A percentile compares a stretch with the other conserved stretches of the same genome.
Evolutionary conservation across 129 eudicot genomes (phyloP).

Genomic region (Saussurea involucrata): DNA sequence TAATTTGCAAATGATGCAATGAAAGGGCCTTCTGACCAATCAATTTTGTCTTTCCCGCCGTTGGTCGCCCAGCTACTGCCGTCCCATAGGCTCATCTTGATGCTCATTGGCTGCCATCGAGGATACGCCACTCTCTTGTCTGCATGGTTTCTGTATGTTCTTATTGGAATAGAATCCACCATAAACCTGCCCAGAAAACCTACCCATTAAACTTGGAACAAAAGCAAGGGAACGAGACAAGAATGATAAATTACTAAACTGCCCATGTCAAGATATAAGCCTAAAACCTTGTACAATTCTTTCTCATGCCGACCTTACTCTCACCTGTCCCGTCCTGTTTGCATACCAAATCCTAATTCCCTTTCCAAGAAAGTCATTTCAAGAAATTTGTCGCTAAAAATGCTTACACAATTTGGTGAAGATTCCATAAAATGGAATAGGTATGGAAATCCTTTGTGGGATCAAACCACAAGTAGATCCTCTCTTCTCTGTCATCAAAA

Average conservation of each 20-base stretch:
- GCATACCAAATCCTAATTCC: neutral
- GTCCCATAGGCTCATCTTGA: slow-evolving; percentile 65
- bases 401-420: slow-evolving; percentile 83
- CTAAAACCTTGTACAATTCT: neutral
- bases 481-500: slow-evolving; percentile 62
- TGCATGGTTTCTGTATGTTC: slow-evolving; percentile 80
- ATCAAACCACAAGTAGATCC: slow-evolving; percentile 77
- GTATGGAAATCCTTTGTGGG: slow-evolving; percentile 92
- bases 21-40: slow-evolving; percentile 77
- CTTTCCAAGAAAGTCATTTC: neutral
- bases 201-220: neutral
- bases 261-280: neutral
- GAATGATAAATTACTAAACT: neutral
- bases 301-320: neutral
- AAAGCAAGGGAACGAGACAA: neutral
- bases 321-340: neutral
- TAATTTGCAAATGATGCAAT: slow-evolving; percentile 56
- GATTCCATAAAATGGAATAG: slow-evolving; percentile 79
- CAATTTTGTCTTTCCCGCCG: slow-evolving; percentile 72
- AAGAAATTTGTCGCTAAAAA: neutral
- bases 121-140: slow-evolving; percentile 75
- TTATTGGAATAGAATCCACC: slow-evolving; percentile 84
- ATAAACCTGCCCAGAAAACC: slow-evolving; percentile 47
- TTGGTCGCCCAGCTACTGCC: slow-evolving; percentile 80
- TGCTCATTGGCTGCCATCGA: slow-evolving; percentile 76